These are phyloP conservation scores for Diaporthe ilicicola DNA, from an alignment of 2,329 filamentous ascomycete species.

Conservation along the genomic window DNA sequence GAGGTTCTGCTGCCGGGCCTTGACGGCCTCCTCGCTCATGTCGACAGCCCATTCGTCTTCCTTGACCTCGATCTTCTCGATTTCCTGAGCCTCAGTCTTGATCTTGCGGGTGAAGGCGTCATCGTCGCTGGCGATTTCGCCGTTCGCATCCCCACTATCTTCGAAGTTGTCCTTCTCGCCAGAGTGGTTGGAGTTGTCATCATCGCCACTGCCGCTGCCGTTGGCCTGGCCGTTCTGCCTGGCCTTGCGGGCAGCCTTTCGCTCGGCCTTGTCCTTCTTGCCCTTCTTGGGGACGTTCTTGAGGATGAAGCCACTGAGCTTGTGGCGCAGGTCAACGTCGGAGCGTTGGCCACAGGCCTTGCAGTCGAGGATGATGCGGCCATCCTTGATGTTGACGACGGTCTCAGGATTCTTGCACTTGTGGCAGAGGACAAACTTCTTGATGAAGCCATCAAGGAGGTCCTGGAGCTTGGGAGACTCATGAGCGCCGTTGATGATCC, in stretches of 20 bases:
- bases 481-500: slow-evolving; percentile 99
- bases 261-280: slow-evolving; percentile 95
- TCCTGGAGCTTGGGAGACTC: slow-evolving; percentile 96
- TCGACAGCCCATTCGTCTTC: slow-evolving; percentile 97
- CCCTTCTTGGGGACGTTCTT: slow-evolving; percentile 88
- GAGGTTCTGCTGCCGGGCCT: slow-evolving; percentile 90
- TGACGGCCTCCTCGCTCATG: slow-evolving; percentile 94
- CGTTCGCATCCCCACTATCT: slow-evolving; percentile 57
- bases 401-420: slow-evolving; percentile 99
- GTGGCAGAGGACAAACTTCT: slow-evolving; percentile 98
- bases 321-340: slow-evolving; percentile 90
- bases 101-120: slow-evolving; percentile 80
- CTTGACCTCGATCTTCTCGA: slow-evolving; percentile 65
- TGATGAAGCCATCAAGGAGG: slow-evolving; percentile 97
- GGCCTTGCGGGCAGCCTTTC: slow-evolving; percentile 90
- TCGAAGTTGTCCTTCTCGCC: slow-evolving; percentile 58
- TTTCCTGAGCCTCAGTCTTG: slow-evolving; percentile 65
- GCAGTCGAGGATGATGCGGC: slow-evolving; percentile 92
- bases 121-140: slow-evolving; percentile 85
- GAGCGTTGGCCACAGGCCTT: slow-evolving; percentile 97
- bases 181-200: slow-evolving; percentile 61
- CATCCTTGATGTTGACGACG: slow-evolving; percentile 93
- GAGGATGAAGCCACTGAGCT: slow-evolving; percentile 96
- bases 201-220: slow-evolving; percentile 65
- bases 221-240: slow-evolving; percentile 76